A percentile compares a stretch with the other conserved stretches of the same genome.
phyloP scores from a whole-genome alignment of 2,329 filamentous ascomycete species.

The Alternaria sp. region DNA sequence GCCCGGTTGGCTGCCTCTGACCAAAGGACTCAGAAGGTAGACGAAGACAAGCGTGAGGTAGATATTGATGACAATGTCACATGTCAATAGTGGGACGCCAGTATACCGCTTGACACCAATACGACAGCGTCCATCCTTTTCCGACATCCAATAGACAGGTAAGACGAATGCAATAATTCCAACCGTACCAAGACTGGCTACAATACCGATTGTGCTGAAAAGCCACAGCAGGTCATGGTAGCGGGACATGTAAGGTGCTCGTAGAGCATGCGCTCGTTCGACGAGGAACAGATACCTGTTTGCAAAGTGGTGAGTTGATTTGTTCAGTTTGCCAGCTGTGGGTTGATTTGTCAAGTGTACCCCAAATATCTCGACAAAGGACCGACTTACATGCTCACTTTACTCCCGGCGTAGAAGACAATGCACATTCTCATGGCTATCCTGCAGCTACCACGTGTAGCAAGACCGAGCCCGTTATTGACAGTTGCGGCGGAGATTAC shows the following conservation, averaged over 20 bases:
- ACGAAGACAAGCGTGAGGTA: conserved; percentile 54
- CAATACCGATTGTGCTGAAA: conserved; percentile 35
- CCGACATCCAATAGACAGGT: conserved; percentile 45
- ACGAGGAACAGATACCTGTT: conserved; percentile 54
- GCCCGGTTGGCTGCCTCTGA: conserved; percentile 27
- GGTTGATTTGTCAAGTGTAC: background rate
- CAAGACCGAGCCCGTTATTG: conserved; percentile 44
- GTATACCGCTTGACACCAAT: conserved; percentile 53
- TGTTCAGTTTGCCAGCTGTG: too few relatives aligned
- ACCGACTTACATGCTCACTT: conserved; percentile 24
- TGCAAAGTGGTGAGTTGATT: background rate
- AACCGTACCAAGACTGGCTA: conserved; percentile 42
- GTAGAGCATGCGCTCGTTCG: conserved; percentile 53
- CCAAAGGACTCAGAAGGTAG: conserved; percentile 46
- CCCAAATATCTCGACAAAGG: background rate
- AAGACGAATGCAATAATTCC: conserved; percentile 40
- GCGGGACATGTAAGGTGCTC: conserved; percentile 45
- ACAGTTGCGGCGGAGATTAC: conserved; percentile 47
- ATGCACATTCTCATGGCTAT: conserved; percentile 51
- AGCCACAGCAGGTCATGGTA: conserved; percentile 50
- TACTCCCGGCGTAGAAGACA: conserved; percentile 37
- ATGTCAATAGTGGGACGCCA: conserved; percentile 49
- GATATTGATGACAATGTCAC: conserved; percentile 52
- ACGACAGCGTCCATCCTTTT: conserved; percentile 46
- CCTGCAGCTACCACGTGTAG: conserved; percentile 39